Conservation (phyloP, 148 eudicot species). For the Rhododendron ferrugineum region DNA sequence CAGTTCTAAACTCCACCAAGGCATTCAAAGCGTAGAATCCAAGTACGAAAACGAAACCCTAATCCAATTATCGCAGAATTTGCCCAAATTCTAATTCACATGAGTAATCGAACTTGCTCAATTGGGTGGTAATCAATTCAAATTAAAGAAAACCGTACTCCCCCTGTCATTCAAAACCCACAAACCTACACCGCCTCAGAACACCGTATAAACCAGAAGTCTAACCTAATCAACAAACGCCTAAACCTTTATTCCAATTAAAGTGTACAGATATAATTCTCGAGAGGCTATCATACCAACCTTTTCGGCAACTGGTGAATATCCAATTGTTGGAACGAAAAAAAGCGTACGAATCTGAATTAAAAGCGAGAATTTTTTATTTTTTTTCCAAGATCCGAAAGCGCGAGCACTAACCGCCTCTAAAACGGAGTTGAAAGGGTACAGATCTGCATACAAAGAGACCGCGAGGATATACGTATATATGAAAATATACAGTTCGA, state of each 20-base stretch:
- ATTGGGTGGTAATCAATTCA: not conserved
- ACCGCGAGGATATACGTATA: not conserved
- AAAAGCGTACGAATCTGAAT: not conserved
- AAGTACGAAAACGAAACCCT: not conserved
- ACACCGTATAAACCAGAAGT: not conserved
- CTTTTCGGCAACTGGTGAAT: not conserved
- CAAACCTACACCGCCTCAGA: not conserved
- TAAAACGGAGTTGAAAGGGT: not conserved
- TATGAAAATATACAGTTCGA: not conserved
- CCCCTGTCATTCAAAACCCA: not conserved
- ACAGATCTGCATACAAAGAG: conserved; percentile 18
- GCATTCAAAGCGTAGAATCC: not conserved
- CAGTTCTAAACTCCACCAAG: not conserved
- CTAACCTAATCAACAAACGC: not conserved
- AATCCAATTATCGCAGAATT: not conserved
- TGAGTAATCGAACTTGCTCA: not conserved
- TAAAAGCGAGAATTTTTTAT: not conserved
- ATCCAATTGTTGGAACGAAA: not conserved
- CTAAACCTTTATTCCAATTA: not conserved
- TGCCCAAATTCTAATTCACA: not conserved
- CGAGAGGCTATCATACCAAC: not conserved
- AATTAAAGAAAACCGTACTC: not conserved
- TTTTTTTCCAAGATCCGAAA: conserved; percentile 7
- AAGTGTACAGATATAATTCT: not conserved
- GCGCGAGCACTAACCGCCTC: not conserved